Base-by-base conservation (phyloP, 2,329 filamentous ascomycete species). In the Colletotrichum lindemuthianum region DNA sequence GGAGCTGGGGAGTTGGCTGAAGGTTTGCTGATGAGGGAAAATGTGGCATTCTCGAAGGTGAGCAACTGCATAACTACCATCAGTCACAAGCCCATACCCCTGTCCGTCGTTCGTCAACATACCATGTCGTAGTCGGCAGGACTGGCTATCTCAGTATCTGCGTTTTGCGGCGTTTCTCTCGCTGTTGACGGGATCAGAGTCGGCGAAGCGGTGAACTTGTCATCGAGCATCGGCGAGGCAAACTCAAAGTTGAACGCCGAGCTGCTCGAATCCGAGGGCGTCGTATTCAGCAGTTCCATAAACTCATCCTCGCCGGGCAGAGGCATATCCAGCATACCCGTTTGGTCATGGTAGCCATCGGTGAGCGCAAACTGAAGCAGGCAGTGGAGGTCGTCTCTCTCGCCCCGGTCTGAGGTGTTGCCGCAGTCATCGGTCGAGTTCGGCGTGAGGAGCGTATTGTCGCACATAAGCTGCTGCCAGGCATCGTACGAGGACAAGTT, bases 51-150 rank as follows among this genome's bases (percentile, higher is more conserved):
- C 12, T 55, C 24, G 10, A 56, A 52, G 15, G 47, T 52, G 11
- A 65, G 56, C 0, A 51, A 24, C 61, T 60, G 8, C 6, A 9
- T 7, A 11, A 10, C 2, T 15, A 43, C 43, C 1, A 13, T 60
- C 4, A 61, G 40, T 1, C n/a, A 11, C 12, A 16, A 4, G 24
- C 24, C 24, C 24, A 24, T 24, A 24, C 0, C 24, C 24, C 24
- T 5, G 24, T 24, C 24, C 5, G 24, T 24, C 24, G 5, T 24
- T 24, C 4, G 24, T 24, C 2, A 8, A 32, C 57, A 2, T 24
- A 65, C 61, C 45, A 43, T 65, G 34, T 61, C 41, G 12, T 56
- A 61, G 13, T 65, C 51, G 6, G 57, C 57, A 8, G 61, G 61
- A 12, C 61, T 65, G 11, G 51, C 32, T 9, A 57, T 56, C 12